Evolutionary conservation across 371 early-diverging fungal genomes (phyloP).

Genomic region (Umbelopsis sp.): DNA sequence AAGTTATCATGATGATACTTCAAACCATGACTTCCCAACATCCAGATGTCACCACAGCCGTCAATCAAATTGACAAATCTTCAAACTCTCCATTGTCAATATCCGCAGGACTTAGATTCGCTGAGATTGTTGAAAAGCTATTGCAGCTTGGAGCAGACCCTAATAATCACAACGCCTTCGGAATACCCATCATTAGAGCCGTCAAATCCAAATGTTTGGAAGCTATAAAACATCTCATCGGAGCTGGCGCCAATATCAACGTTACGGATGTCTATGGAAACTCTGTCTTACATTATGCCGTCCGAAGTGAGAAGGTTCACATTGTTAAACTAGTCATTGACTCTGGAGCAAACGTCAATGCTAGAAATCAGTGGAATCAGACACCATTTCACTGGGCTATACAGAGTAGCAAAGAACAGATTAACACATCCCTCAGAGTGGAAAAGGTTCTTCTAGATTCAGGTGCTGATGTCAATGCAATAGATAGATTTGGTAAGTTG

Average conservation of each 20-base stretch:
- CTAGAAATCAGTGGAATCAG: slow-evolving; percentile 29
- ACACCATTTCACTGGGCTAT: slow-evolving; percentile 63
- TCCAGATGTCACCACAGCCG: not conserved
- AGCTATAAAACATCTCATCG: slow-evolving; percentile 22
- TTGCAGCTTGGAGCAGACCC: slow-evolving; percentile 38
- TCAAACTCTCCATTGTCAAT: slow-evolving; percentile 34
- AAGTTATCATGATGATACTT: slow-evolving; percentile 21
- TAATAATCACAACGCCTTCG: slow-evolving; percentile 16
- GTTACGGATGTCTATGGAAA: slow-evolving; percentile 26
- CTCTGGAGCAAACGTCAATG: slow-evolving; percentile 37
- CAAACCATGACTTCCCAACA: not conserved
- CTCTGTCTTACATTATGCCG: slow-evolving; percentile 52
- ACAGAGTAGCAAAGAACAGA: slow-evolving; percentile 48
- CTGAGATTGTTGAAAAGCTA: slow-evolving; percentile 29
- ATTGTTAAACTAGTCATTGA: slow-evolving; percentile 49
- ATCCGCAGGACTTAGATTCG: slow-evolving; percentile 35
- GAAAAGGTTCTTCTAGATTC: slow-evolving; percentile 49
- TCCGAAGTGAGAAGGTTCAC: slow-evolving; percentile 35
- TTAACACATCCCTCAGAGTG: slow-evolving; percentile 55
- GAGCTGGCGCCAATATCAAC: slow-evolving; percentile 27
- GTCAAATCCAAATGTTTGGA: slow-evolving; percentile 26
- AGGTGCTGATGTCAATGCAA: slow-evolving; percentile 52
- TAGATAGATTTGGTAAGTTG: slow-evolving; percentile 46
- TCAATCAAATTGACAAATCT: slow-evolving; percentile 29
- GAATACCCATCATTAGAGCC: slow-evolving; percentile 27